Percentiles rank a stretch among this genome's conserved stretches.
Evolutionary conservation across 345 rosid species (phyloP).

Genomic region (Eucalyptus sp.): DNA sequence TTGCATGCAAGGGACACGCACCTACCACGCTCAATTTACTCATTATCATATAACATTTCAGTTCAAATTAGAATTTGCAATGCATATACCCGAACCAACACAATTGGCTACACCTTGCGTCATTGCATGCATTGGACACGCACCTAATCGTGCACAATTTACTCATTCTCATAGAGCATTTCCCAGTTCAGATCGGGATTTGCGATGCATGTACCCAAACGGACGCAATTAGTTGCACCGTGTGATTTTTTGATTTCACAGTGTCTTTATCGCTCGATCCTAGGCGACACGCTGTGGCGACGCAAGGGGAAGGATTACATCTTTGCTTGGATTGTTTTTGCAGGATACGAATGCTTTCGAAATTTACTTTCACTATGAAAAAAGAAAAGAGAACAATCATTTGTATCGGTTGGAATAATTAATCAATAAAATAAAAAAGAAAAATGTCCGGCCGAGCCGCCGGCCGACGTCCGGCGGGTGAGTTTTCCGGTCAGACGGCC

Average conservation of each 20-base stretch:
- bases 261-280: not conserved
- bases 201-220: fast-evolving
- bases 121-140: fast-evolving
- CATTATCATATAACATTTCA: no score
- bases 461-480: no score
- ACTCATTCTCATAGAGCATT: not conserved
- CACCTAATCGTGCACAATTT: fast-evolving
- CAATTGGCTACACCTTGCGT: no score
- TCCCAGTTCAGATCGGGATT: fast-evolving
- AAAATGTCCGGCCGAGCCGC: no score
- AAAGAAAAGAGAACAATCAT: not conserved
- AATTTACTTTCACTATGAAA: no score
- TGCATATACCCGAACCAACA: no score
- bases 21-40: fast-evolving
- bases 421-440: no score
- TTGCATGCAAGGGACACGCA: not conserved
- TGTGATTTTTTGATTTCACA: not conserved
- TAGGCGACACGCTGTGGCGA: not conserved
- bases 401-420: not conserved
- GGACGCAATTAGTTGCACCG: fast-evolving
- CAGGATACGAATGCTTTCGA: fast-evolving
- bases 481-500: not conserved
- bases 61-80: fast-evolving
- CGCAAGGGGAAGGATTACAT: no score
- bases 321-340: not conserved